Conservation (phyloP, 495 filamentous ascomycete genomes). For the Xylaria venustula region DNA sequence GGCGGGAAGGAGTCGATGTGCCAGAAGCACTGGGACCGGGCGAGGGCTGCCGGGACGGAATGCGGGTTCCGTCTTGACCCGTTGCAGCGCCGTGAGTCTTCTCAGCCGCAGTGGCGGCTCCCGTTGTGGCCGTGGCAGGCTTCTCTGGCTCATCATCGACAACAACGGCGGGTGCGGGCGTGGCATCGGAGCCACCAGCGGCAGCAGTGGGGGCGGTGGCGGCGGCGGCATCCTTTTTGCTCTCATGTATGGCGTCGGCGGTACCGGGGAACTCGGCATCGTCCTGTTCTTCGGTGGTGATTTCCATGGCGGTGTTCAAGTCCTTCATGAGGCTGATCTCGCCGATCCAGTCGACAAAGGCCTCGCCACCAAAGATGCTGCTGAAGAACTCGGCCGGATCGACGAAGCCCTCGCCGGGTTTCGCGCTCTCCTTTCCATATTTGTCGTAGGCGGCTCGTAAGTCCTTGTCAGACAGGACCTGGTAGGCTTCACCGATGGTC, state of each 20-base stretch:
- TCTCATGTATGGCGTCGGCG: constrained; percentile 49
- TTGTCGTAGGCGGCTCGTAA: constrained; percentile 93
- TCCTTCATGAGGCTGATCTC: constrained; percentile 94
- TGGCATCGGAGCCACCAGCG: constrained; percentile 18
- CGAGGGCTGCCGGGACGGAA: constrained; percentile 30
- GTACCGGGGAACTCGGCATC: constrained; percentile 51
- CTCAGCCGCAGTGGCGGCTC: constrained; percentile 3
- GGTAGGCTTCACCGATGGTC: constrained; percentile 94
- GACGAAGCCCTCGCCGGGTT: constrained; percentile 86
- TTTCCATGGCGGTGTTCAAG: constrained; percentile 86
- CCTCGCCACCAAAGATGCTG: constrained; percentile 97
- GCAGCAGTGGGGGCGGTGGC: constrained; percentile 24
- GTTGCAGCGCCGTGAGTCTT: constrained; percentile 14
- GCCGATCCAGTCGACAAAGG: constrained; percentile 88
- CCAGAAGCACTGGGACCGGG: constrained; percentile 58
- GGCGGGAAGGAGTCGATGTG: constrained; percentile 30
- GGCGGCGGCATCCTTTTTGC: constrained; percentile 35
- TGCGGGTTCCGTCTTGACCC: constrained; percentile 19
- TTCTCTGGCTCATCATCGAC: constrained; percentile 43
- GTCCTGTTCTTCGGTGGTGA: constrained; percentile 72
- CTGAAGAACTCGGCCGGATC: constrained; percentile 98
- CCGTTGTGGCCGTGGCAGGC: not conserved
- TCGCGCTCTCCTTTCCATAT: constrained; percentile 88
- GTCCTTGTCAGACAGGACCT: constrained; percentile 86
- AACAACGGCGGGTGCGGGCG: constrained; percentile 35